Evolutionary conservation across 805 yeast genomes (phyloP), one percentile per base, ranked within the genome.

Genomic region (Crinitomyces ghanaensis): DNA sequence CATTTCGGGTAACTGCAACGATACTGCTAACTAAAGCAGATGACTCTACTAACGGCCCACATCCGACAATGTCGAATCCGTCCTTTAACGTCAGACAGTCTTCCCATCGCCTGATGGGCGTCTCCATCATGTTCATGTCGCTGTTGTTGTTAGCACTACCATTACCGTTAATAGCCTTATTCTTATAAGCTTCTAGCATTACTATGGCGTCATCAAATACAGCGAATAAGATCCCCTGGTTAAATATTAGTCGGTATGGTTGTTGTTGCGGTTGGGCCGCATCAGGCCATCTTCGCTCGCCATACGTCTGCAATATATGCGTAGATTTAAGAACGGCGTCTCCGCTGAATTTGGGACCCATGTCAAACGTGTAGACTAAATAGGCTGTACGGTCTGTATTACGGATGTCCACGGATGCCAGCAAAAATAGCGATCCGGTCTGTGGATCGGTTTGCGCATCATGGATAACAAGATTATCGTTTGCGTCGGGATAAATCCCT

Each of bases 51-150:
- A 6, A 41, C 41, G 6, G 19, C 18, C 9, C 83, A 36, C 62
- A 54, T 0, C 86, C 85, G 22, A 77, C 56, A 13, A 83, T 59
- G 0, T 62, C 51, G 4, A 75, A 64, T 12, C 65, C 62, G 1
- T 63, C 39, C 39, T 71, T 72, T 42, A 86, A 68, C 4, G 65
- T 57, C 8, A 86, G 62, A 8, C 72, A 60, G 51, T 88, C 96
- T 53, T 85, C 94, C 95, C 95, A 86, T 45, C 76, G 37, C 60
- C 60, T 26, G 50, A 51, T 40, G 34, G 31, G 50, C n/a, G n/a
- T n/a, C n/a, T n/a, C 21, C 49, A 44, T 27, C 58, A 51, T 33
- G 56, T 57, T n/a, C n/a, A n/a, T n/a, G n/a, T n/a, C n/a, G n/a
- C n/a, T n/a, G n/a, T n/a, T n/a, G n/a, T n/a, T n/a, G n/a, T n/a